Evolutionary conservation across 805 yeast genomes (phyloP).

Genomic region (Sugiyamaella floridensis): DNA sequence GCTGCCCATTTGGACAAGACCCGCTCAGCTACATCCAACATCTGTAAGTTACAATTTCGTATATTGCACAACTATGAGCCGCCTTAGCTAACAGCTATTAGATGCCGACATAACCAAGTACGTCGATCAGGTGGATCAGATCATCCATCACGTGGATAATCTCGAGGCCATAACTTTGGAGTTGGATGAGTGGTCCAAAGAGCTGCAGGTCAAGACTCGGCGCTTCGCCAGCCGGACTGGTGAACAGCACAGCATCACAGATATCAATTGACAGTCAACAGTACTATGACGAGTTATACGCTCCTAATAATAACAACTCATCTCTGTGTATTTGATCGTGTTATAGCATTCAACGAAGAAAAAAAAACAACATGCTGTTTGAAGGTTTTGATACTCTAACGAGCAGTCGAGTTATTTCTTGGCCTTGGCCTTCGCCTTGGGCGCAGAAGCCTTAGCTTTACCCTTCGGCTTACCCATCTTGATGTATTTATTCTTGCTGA

Average conservation of each 20-base stretch:
- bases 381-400: too few species aligned
- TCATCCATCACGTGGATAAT: conserved; percentile 20
- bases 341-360: too few species aligned
- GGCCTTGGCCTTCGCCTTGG: conserved; percentile 19
- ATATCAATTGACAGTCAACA: too few species aligned
- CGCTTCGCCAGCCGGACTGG: conserved; percentile 4
- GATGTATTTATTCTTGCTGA: conserved; percentile 57
- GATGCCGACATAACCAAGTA: conserved; percentile 15
- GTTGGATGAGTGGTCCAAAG: conserved; percentile 55
- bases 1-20: conserved; percentile 17
- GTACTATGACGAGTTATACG: too few species aligned
- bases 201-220: conserved; percentile 41
- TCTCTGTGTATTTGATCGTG: too few species aligned
- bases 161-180: conserved; percentile 47
- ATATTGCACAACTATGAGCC: too few species aligned
- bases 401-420: conserved; percentile 3
- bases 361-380: too few species aligned
- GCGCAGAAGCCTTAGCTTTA: conserved; percentile 18
- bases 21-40: conserved; percentile 7
- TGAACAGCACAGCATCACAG: too few species aligned
- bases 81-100: background rate
- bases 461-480: conserved; percentile 42
- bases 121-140: conserved; percentile 16
- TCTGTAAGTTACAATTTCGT: background rate
- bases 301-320: too few species aligned